phyloP scores from a whole-genome alignment of 305 asterid genomes.

The Fraxinus sp. region DNA sequence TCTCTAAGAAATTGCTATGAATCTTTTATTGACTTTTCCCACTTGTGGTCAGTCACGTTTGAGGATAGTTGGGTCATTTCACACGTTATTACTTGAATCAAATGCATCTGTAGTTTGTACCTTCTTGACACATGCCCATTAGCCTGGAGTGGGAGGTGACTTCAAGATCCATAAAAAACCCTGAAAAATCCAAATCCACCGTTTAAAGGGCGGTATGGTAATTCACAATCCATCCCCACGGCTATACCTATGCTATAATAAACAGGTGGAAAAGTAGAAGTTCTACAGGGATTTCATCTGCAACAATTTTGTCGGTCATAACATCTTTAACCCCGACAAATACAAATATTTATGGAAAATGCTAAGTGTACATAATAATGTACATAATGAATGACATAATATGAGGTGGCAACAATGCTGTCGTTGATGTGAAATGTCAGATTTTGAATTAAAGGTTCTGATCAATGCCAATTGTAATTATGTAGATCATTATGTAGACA shows the following conservation, averaged over 20 bases:
- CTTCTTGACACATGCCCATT: not conserved
- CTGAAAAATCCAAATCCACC: not conserved
- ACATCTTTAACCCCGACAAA: not conserved
- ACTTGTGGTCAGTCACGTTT: not conserved
- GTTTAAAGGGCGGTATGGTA: not conserved
- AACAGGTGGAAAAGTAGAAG: not conserved
- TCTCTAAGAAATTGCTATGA: not conserved
- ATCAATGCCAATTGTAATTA: no score
- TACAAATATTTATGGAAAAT: not conserved
- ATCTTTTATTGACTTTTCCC: not conserved
- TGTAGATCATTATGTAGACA: no score
- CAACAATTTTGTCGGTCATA: not conserved
- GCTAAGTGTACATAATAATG: no score
- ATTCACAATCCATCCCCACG: not conserved
- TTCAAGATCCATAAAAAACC: not conserved
- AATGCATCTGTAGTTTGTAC: not conserved
- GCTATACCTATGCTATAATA: not conserved
- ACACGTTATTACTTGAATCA: not conserved
- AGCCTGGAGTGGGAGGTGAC: not conserved
- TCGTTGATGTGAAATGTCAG: no score
- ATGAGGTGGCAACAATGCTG: no score
- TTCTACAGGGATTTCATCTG: not conserved
- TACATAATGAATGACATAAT: no score
- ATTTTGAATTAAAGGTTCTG: no score
- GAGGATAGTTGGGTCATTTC: not conserved